Conservation (phyloP, 148 eudicot genomes). For the Vaccinium myrtillus region DNA sequence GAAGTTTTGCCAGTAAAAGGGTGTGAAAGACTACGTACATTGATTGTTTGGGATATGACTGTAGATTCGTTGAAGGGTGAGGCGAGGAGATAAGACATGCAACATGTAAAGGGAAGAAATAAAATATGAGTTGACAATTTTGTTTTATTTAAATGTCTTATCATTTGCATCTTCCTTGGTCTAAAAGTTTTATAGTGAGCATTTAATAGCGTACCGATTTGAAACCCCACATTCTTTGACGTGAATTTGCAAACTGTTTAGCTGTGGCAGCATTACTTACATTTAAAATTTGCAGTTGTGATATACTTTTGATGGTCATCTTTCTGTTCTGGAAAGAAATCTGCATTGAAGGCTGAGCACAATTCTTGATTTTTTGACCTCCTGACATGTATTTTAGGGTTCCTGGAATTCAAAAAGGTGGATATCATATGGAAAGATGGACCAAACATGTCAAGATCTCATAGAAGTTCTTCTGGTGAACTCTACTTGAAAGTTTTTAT, state of each 20-base stretch:
- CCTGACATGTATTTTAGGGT: conserved; percentile 42
- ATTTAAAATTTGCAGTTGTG: not conserved
- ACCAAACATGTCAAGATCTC: conserved; percentile 31
- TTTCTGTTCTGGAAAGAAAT: not conserved
- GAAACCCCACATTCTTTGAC: not conserved
- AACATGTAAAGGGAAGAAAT: not conserved
- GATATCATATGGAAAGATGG: conserved; percentile 79
- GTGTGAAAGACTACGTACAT: not conserved
- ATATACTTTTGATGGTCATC: not conserved
- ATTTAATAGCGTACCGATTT: not conserved
- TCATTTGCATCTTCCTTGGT: conserved; percentile 17
- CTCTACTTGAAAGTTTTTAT: conserved; percentile 58
- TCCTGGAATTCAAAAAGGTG: conserved; percentile 69
- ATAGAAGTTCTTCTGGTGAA: conserved; percentile 46
- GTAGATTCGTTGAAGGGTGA: conserved; percentile 2
- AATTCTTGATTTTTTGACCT: not conserved
- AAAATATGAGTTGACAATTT: not conserved
- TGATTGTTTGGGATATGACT: not conserved
- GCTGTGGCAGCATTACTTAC: not conserved
- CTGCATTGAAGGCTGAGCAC: not conserved
- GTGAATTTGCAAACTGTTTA: conserved; percentile 3
- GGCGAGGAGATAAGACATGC: not conserved
- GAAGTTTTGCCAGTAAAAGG: not conserved
- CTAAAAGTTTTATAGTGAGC: not conserved
- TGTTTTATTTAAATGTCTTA: not conserved